Percentiles rank a stretch among this genome's conserved stretches.
Evolutionary conservation across 495 filamentous ascomycete genomes (phyloP).

Genomic region (Talaromyces nanjingensis): DNA sequence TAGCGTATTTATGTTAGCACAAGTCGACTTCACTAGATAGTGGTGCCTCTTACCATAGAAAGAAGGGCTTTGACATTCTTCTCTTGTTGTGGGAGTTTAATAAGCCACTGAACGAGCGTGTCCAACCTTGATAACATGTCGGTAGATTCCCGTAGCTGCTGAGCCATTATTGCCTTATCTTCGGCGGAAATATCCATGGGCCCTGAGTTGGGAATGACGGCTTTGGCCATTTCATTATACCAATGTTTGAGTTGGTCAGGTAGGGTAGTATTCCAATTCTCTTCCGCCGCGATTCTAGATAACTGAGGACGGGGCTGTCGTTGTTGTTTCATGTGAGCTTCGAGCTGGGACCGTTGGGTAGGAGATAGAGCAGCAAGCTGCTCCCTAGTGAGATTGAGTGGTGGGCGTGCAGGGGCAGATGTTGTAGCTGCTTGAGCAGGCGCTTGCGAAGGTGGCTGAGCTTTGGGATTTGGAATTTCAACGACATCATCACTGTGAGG

Average conservation of each 20-base stretch:
- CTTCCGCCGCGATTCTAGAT: conserved; percentile 27
- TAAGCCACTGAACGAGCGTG: conserved; percentile 32
- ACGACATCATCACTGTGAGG: conserved; percentile 54
- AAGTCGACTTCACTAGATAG: background rate
- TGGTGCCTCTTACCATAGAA: conserved; percentile 31
- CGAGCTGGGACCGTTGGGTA: conserved; percentile 40
- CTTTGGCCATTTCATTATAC: conserved; percentile 33
- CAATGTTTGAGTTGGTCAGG: conserved; percentile 31
- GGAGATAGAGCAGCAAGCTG: conserved; percentile 46
- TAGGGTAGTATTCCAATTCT: conserved; percentile 33
- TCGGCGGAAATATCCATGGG: conserved; percentile 32
- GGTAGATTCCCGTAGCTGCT: conserved; percentile 35
- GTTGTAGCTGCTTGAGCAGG: conserved; percentile 19
- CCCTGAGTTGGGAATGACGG: conserved; percentile 18
- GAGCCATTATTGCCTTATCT: conserved; percentile 39
- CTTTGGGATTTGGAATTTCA: conserved; percentile 46
- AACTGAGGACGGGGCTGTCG: conserved; percentile 23
- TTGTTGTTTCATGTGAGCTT: conserved; percentile 24
- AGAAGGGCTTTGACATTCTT: conserved; percentile 35
- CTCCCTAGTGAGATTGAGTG: conserved; percentile 31
- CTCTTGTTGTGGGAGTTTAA: conserved; percentile 33
- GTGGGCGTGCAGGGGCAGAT: conserved; percentile 11
- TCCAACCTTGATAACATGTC: conserved; percentile 37
- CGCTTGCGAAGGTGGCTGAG: conserved; percentile 23
- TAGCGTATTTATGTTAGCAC: conserved; percentile 14